phyloP scores from a whole-genome alignment of 2,329 filamentous ascomycete genomes.

The Cadophora gregata region DNA sequence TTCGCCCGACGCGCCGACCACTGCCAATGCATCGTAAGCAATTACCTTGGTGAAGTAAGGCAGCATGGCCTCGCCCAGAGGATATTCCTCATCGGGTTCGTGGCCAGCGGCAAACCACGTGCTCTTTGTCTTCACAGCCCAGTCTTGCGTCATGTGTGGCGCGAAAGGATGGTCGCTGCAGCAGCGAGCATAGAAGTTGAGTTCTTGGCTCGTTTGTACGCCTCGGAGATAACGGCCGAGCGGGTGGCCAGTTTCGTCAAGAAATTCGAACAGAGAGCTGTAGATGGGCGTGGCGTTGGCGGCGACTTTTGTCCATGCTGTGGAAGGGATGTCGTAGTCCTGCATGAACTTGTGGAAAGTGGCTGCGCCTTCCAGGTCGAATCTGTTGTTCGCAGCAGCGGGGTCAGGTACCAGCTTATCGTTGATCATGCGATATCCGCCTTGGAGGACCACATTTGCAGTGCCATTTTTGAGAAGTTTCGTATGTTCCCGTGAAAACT shows the following conservation, averaged over 20 bases:
- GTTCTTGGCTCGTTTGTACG: constrained; percentile 37
- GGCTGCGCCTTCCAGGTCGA: constrained; percentile 30
- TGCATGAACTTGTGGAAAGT: constrained; percentile 35
- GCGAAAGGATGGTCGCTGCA: constrained; percentile 30
- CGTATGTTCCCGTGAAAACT: constrained; percentile 28
- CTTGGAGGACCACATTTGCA: constrained; percentile 36
- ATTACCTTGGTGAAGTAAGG: constrained; percentile 38
- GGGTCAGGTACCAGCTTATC: constrained; percentile 21
- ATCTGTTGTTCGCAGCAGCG: constrained; percentile 39
- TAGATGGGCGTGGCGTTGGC: constrained; percentile 34
- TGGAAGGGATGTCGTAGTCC: constrained; percentile 32
- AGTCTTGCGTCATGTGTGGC: constrained; percentile 35
- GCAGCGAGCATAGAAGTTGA: constrained; percentile 35
- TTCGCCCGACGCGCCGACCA: constrained; percentile 37
- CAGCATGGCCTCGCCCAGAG: constrained; percentile 33
- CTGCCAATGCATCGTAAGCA: constrained; percentile 42
- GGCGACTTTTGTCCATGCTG: constrained; percentile 37
- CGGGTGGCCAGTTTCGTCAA: constrained; percentile 32
- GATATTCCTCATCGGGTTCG: constrained; percentile 28
- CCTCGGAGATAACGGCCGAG: constrained; percentile 36
- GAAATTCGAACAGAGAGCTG: constrained; percentile 29
- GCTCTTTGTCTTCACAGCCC: constrained; percentile 37
- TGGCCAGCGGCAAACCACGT: constrained; percentile 31
- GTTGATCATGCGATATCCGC: constrained; percentile 33
- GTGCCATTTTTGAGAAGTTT: constrained; percentile 28